A percentile compares a stretch with the other conserved stretches of the same genome.
Evolutionary conservation across 78 protist genomes (phyloP).

Genomic region (Polysphondylium violaceum): DNA sequence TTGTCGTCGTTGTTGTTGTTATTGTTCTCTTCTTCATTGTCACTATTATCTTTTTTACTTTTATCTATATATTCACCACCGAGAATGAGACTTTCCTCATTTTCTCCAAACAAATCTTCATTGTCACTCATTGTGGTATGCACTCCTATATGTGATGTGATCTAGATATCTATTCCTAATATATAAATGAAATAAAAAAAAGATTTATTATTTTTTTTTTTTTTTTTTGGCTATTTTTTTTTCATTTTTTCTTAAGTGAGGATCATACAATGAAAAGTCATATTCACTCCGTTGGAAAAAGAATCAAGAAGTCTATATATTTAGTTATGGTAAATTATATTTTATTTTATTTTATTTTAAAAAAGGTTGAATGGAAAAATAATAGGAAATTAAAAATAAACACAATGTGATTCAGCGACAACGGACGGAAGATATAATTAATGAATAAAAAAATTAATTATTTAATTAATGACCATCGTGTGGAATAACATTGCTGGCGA

Average conservation of each 20-base stretch:
- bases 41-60: background rate
- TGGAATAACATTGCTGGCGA: background rate
- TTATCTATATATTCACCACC: constrained; percentile 16
- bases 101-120: constrained; percentile 28
- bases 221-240: no score
- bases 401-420: background rate
- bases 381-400: background rate
- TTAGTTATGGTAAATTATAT: no score
- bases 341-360: no score
- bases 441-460: background rate
- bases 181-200: background rate
- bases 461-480: no score
- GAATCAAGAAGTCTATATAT: no score
- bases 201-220: no score
- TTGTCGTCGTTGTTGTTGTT: background rate
- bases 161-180: background rate
- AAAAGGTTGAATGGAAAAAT: no score
- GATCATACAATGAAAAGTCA: no score
- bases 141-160: no score
- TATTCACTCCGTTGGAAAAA: no score
- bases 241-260: no score
- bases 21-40: background rate
- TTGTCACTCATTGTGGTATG: constrained; percentile 13
- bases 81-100: constrained; percentile 4
- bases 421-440: background rate